A percentile compares a stretch with the other conserved stretches of the same genome.
phyloP scores from a whole-genome alignment of 371 early-diverging fungal species.

The Rhizopus microsporus region DNA sequence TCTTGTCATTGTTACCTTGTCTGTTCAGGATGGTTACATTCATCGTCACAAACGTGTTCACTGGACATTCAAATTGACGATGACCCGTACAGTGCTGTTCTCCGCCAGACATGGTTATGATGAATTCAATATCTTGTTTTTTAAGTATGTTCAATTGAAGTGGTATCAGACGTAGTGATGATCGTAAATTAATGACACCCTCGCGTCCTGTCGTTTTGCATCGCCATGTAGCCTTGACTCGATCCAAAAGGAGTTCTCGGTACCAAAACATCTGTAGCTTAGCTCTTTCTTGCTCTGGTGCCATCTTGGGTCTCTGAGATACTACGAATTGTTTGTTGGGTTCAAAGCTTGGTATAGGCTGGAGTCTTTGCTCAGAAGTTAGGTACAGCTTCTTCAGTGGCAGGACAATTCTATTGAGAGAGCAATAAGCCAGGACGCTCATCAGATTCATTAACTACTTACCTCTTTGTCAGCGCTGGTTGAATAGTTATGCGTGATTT shows the following conservation, averaged over 20 bases:
- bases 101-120: slow-evolving; percentile 40
- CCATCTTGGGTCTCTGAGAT: slow-evolving; percentile 55
- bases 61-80: slow-evolving; percentile 52
- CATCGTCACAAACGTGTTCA: slow-evolving; percentile 62
- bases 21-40: slow-evolving; percentile 58
- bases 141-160: slow-evolving; percentile 59
- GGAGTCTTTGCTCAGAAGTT: slow-evolving; percentile 45
- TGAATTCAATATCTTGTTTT: slow-evolving; percentile 65
- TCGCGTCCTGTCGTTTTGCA: slow-evolving; percentile 49
- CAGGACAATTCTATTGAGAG: slow-evolving; percentile 56
- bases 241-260: slow-evolving; percentile 63
- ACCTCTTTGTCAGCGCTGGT: slow-evolving; percentile 40
- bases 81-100: slow-evolving; percentile 28
- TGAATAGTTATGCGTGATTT: slow-evolving; percentile 26
- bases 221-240: slow-evolving; percentile 60
- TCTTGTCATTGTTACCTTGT: slow-evolving; percentile 30
- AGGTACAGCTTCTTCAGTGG: slow-evolving; percentile 72
- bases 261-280: slow-evolving; percentile 82
- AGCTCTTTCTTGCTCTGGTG: slow-evolving; percentile 61
- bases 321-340: slow-evolving; percentile 82
- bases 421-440: neutral
- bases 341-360: slow-evolving; percentile 72
- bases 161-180: slow-evolving; percentile 53
- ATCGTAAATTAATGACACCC: slow-evolving; percentile 58
- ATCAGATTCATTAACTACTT: neutral